Conservation (phyloP, 805 yeast genomes). For the Candida awuae region DNA sequence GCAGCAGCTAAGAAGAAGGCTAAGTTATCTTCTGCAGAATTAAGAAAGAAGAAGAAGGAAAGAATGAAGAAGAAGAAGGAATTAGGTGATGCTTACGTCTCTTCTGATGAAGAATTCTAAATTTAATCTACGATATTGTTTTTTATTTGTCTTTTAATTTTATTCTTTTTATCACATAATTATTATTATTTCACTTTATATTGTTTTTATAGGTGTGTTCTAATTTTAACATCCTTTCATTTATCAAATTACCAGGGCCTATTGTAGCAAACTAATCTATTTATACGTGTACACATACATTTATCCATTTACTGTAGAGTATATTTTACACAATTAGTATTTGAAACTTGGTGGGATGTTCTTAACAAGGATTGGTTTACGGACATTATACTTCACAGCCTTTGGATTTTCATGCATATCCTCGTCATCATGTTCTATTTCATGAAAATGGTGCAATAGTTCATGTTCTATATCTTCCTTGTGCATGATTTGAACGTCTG, state of each 20-base stretch:
- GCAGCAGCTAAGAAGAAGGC: constrained; percentile 92
- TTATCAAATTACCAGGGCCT: too few species aligned
- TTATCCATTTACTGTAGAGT: neutral
- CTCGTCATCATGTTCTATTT: constrained; percentile 42
- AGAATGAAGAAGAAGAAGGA: constrained; percentile 99
- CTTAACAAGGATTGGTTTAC: constrained; percentile 10
- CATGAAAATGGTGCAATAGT: constrained; percentile 76
- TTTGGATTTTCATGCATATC: constrained; percentile 3
- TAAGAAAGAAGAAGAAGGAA: constrained; percentile 99
- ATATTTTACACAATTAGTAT: neutral
- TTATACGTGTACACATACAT: too few species aligned
- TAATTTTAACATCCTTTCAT: too few species aligned
- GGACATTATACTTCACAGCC: constrained; percentile 6
- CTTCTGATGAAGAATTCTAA: constrained; percentile 77
- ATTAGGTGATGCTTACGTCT: constrained; percentile 97
- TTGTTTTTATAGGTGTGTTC: neutral
- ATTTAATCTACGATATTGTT: constrained; percentile 7
- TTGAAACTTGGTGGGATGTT: constrained; percentile 12
- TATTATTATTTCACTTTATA: neutral
- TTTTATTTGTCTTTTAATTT: constrained; percentile 1
- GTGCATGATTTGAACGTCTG: constrained; percentile 72
- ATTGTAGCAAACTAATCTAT: too few species aligned
- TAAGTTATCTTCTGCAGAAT: constrained; percentile 97
- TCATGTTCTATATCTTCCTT: constrained; percentile 89
- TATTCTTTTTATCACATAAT: constrained; percentile 1